Percentiles rank a stretch among this genome's conserved stretches.
Conservation (phyloP, 768 basidiomycete genomes). For the Boletus bicolor region DNA sequence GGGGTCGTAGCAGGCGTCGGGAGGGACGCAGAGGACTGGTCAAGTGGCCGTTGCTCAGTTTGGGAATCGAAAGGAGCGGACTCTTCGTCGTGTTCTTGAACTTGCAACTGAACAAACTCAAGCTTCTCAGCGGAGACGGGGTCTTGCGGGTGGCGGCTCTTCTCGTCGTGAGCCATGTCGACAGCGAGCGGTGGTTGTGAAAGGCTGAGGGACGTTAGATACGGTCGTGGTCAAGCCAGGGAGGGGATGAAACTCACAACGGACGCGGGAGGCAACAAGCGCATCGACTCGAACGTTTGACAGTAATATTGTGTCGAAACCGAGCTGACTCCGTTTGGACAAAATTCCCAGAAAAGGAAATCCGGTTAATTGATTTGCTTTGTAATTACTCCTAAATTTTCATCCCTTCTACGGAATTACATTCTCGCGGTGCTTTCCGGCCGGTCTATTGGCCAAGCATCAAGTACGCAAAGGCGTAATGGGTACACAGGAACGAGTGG, state of each 20-base stretch:
- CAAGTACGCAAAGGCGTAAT: too few relatives aligned
- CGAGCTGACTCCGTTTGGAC: background rate
- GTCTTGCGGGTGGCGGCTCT: constrained; percentile 9
- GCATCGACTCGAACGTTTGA: background rate
- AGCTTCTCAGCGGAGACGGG: constrained; percentile 16
- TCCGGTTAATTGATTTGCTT: background rate
- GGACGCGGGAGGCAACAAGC: background rate
- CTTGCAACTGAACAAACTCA: constrained; percentile 19
- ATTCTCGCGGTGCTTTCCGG: too few relatives aligned
- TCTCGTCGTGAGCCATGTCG: constrained; percentile 28
- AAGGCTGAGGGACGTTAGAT: background rate
- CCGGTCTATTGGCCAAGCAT: too few relatives aligned
- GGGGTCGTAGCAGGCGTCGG: constrained; percentile 57
- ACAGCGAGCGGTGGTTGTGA: background rate
- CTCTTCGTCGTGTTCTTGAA: constrained; percentile 18
- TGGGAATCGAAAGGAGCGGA: background rate
- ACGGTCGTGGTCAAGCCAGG: background rate
- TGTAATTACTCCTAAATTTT: too few relatives aligned
- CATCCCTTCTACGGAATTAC: too few relatives aligned
- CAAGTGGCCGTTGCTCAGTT: background rate
- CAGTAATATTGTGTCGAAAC: background rate
- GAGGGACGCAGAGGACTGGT: constrained; percentile 31
- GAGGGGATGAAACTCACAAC: constrained; percentile 3
- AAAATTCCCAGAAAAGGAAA: background rate
- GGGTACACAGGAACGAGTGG: too few relatives aligned